Conservation (phyloP, 1,284 basidiomycete genomes). For the Cryptococcus deneoformans region DNA sequence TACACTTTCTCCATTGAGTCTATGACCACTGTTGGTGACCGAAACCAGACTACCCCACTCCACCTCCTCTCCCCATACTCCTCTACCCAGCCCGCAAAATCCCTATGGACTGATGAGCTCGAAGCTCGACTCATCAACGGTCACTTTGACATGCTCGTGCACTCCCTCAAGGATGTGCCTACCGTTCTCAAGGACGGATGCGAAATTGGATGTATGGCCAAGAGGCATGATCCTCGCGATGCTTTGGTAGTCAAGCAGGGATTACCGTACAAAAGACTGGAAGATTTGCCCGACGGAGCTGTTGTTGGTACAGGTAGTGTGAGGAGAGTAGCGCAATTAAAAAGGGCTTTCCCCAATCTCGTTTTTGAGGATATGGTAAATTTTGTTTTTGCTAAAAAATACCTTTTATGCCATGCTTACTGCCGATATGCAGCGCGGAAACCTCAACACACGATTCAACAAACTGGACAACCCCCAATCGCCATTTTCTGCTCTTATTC, state of each 20-base stretch:
- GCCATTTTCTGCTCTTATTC: conserved; percentile 85
- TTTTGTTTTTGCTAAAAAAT: conserved; percentile 21
- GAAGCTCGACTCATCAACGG: conserved; percentile 74
- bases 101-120: conserved; percentile 93
- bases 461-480: conserved; percentile 86
- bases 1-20: conserved; percentile 67
- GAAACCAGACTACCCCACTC: conserved; percentile 68
- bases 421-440: conserved; percentile 52
- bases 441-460: conserved; percentile 69
- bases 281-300: conserved; percentile 82
- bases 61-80: conserved; percentile 51
- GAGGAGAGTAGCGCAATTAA: conserved; percentile 85
- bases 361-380: conserved; percentile 86
- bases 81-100: conserved; percentile 59
- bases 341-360: conserved; percentile 72
- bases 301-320: conserved; percentile 95
- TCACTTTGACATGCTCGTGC: conserved; percentile 87
- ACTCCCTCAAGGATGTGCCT: conserved; percentile 87
- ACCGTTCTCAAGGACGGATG: conserved; percentile 82
- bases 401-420: too few species aligned
- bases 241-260: conserved; percentile 83
- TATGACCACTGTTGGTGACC: conserved; percentile 89
- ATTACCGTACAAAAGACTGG: conserved; percentile 67
- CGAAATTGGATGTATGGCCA: conserved; percentile 77
- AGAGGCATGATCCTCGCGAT: conserved; percentile 88